A percentile compares a stretch with the other conserved stretches of the same genome.
Evolutionary conservation across 768 basidiomycete species (phyloP).

Genomic region (Nidularia pulvinata): DNA sequence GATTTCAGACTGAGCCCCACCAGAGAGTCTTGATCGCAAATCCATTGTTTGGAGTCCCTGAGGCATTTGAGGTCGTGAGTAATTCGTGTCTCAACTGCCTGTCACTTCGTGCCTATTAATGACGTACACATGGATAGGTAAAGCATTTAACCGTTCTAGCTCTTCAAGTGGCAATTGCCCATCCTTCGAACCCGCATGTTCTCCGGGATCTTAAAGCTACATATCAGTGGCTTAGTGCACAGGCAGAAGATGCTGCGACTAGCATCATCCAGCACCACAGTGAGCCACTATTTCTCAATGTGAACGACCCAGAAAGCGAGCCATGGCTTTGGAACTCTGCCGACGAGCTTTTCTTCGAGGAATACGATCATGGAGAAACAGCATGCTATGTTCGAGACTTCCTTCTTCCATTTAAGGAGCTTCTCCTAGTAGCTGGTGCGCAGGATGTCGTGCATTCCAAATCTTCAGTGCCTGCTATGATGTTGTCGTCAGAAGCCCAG

Average conservation of each 20-base stretch:
- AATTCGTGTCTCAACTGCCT: slow-evolving; percentile 2
- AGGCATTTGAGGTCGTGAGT: slow-evolving; percentile 39
- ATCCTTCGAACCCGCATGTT: slow-evolving; percentile 20
- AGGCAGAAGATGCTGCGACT: slow-evolving; percentile 12
- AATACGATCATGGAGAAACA: slow-evolving; percentile 20
- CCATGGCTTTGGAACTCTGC: slow-evolving; percentile 38
- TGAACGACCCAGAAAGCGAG: slow-evolving; percentile 34
- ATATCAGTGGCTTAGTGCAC: slow-evolving; percentile 39
- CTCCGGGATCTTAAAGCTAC: slow-evolving; percentile 36
- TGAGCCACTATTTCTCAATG: slow-evolving; percentile 41
- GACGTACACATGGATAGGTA: slow-evolving; percentile 23
- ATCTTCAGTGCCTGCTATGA: slow-evolving; percentile 3
- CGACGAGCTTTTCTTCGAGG: slow-evolving; percentile 34
- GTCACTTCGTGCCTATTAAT: background rate
- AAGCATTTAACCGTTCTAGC: slow-evolving; percentile 35
- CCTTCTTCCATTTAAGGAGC: slow-evolving; percentile 23
- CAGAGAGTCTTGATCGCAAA: slow-evolving; percentile 28
- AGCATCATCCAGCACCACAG: slow-evolving; percentile 13
- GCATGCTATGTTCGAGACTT: slow-evolving; percentile 27
- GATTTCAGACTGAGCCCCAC: slow-evolving; percentile 22
- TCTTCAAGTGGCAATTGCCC: slow-evolving; percentile 16
- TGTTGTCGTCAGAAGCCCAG: slow-evolving; percentile 6
- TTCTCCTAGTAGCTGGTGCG: slow-evolving; percentile 31
- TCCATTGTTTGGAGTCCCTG: slow-evolving; percentile 35
- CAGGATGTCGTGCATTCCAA: slow-evolving; percentile 17